Conservation (phyloP, 805 yeast species). For the Wickerhamiella dianesei region DNA sequence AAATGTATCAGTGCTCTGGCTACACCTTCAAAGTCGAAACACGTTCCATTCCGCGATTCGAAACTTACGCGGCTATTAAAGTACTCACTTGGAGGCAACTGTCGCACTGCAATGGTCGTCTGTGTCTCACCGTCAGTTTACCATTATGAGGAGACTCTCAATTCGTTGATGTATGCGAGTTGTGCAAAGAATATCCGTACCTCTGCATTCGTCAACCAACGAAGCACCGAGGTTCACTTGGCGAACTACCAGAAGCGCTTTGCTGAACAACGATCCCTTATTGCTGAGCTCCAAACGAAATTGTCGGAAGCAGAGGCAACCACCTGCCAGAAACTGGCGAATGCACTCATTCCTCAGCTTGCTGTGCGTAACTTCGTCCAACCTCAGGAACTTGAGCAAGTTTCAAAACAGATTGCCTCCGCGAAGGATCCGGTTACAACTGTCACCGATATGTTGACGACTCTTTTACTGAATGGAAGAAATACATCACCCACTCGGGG, state of each 20-base stretch:
- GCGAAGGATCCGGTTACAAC: background rate
- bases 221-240: constrained; percentile 66
- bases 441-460: background rate
- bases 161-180: constrained; percentile 81
- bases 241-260: constrained; percentile 76
- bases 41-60: constrained; percentile 76
- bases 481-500: background rate
- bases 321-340: background rate
- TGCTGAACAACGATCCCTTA: constrained; percentile 63
- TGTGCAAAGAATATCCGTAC: constrained; percentile 86
- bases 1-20: constrained; percentile 89
- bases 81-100: constrained; percentile 85
- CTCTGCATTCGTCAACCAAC: constrained; percentile 58
- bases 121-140: constrained; percentile 77
- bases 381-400: background rate
- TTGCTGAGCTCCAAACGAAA: constrained; percentile 35
- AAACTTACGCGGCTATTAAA: constrained; percentile 76
- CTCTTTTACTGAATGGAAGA: background rate
- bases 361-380: background rate
- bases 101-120: constrained; percentile 92
- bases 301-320: background rate
- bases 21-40: constrained; percentile 28
- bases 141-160: constrained; percentile 87
- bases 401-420: background rate
- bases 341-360: background rate